Evolutionary conservation across 345 rosid species (phyloP), one percentile per base, ranked within the genome.

Genomic region (Conringia planisiliqua): DNA sequence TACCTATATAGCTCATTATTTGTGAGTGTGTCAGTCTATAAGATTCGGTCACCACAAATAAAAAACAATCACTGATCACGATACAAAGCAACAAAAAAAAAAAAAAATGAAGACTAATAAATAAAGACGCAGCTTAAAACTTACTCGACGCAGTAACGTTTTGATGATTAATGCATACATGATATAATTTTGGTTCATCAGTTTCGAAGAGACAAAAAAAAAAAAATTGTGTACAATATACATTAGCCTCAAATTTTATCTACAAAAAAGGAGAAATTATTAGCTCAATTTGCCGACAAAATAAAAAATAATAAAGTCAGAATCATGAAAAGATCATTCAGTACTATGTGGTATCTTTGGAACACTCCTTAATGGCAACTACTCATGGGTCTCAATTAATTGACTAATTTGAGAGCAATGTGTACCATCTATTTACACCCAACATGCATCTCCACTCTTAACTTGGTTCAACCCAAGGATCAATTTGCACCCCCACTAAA

Each of bases 21-120:
- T 52, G 58, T 24, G 70, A 75, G 64, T 75, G 57, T 68, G 55
- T 69, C 70, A 54, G 63, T 68, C 70, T 61, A 30, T 32, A 51
- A 42, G 69, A 75, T 75, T 75, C 79, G 69, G 30, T 61, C 74
- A 60, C 39, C 32, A 12, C 14, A 73, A 33, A 13, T 4, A 38
- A 14, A 29, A 8, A 35, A 26, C 1, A 2, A 43, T 33, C 59
- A 57, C 22, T 65, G 24, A 22, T 22, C 24, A 22, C 20, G 16
- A 18, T 54, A 39, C 18, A 8, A 12, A 18, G 10, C 6, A 6
- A 14, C 9, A 22, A 8, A 40, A 12, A 46, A 27, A 5, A 27
- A 43, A 1, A 46, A 11, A 43, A 18, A 35, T n/a, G 2, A 70
- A 70, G 16, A 71, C 39, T 50, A 16, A n/a, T n/a, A n/a, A n/a